Evolutionary conservation across 495 filamentous ascomycete genomes (phyloP), one percentile per base, ranked within the genome.

Genomic region (Collariella sp.): DNA sequence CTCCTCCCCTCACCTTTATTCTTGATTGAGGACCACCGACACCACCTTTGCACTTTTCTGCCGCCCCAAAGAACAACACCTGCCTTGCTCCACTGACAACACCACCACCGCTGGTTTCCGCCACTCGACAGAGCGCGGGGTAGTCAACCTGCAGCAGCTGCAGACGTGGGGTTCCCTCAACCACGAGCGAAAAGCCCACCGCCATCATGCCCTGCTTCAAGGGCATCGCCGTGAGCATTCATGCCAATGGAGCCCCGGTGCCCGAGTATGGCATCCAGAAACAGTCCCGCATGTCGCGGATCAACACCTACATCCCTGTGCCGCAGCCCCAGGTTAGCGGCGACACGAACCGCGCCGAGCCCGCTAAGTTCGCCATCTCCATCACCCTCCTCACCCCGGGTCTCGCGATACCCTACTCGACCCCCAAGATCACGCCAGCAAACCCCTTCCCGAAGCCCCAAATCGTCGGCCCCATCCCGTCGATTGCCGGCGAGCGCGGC

Each of bases 251-350:
- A 62, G 86, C 88, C 57, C 88, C 93, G 24, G 79, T 97, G 55
- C 78, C 88, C 45, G 93, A 99, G 69, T 86, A 95, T 71, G 91
- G 91, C 60, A 85, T 96, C 45, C 90, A 96, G 73, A 94, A 89
- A 64, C 90, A 96, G 67, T 87, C 89, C 35, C 85, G 87, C 61
- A 79, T 86, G 46, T 89, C 87, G 51, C 86, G 94, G 55, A 96
- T 99, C 73, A 94, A 87, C 61, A 89, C 89, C 55, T 97, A 95
- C 73, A 97, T 97, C 60, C 91, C 93, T 13, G 90, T 96, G 2
- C 91, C 91, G 5, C 87, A 88, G 55, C 83, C 90, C 12, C 88
- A 90, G 72, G 72, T 95, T 19, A 83, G 82, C 36, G 66, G 77
- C 35, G 79, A 82, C 49, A 77, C 83, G 11, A 74, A 76, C 38